These are phyloP conservation scores for Xanthoceras sorbifolium DNA, from an alignment of 345 rosid genomes.

Conservation along the genomic window DNA sequence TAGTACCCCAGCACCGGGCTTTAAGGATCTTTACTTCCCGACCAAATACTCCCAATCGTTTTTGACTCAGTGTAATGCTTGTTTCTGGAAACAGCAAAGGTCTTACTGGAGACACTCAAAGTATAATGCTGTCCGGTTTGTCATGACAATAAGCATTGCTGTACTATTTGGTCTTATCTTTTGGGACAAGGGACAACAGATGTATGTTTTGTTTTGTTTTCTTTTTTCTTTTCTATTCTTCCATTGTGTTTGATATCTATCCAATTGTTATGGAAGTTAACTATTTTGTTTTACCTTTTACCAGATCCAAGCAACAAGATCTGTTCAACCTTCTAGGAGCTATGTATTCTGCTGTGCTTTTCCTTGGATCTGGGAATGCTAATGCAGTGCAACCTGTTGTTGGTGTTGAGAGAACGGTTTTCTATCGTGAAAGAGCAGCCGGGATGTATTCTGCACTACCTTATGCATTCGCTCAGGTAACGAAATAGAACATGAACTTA, in stretches of 20 bases:
- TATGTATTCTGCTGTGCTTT: constrained; percentile 64
- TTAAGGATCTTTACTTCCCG: constrained; percentile 61
- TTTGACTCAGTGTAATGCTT: constrained; percentile 56
- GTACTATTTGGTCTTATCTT: constrained; percentile 69
- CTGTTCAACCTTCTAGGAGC: constrained; percentile 72
- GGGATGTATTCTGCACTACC: constrained; percentile 90
- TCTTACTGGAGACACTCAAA: constrained; percentile 84
- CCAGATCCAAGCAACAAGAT: constrained; percentile 61
- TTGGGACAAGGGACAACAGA: constrained; percentile 63
- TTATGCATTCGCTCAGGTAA: constrained; percentile 81
- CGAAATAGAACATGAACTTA: not conserved
- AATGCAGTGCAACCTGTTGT: constrained; percentile 65
- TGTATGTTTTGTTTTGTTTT: constrained; percentile 31
- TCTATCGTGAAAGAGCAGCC: constrained; percentile 87
- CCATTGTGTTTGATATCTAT: too few species aligned
- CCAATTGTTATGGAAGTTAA: not conserved
- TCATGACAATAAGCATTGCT: constrained; percentile 57
- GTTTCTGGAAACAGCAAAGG: constrained; percentile 79
- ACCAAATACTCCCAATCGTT: constrained; percentile 70
- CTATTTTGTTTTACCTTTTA: not conserved
- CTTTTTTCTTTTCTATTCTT: not conserved
- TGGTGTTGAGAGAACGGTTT: constrained; percentile 71
- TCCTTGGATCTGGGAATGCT: constrained; percentile 71
- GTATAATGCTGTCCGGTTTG: constrained; percentile 72
- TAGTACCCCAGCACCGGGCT: constrained; percentile 59